phyloP scores from a whole-genome alignment of 2,329 filamentous ascomycete genomes.

The Pestalotiopsis sp. region DNA sequence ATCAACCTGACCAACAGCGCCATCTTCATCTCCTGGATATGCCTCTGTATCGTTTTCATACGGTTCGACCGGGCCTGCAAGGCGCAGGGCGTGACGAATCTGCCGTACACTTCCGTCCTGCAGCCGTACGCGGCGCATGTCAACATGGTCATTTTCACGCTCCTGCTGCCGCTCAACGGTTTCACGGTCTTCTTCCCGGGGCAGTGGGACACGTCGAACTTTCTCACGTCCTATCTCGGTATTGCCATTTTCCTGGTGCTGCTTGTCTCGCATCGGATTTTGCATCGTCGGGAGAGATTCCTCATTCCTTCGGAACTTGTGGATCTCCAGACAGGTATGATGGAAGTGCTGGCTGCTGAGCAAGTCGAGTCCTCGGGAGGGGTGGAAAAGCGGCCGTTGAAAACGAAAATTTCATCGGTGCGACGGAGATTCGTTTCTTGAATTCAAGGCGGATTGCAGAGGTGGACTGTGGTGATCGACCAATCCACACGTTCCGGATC shows the following conservation, averaged over 20 bases:
- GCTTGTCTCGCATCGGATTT: constrained; percentile 50
- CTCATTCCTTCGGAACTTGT: constrained; percentile 48
- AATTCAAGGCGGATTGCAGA: background rate
- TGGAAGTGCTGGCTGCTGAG: background rate
- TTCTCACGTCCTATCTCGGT: constrained; percentile 66
- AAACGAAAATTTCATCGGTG: background rate
- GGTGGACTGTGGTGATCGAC: too few species aligned
- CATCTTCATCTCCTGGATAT: constrained; percentile 56
- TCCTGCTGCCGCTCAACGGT: constrained; percentile 62
- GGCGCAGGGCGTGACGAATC: constrained; percentile 42
- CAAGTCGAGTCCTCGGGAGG: background rate
- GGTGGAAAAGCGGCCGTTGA: background rate
- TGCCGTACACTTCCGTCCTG: constrained; percentile 56
- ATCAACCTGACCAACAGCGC: constrained; percentile 55
- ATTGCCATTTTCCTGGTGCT: constrained; percentile 62
- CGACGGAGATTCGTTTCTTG: background rate
- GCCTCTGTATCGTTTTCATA: constrained; percentile 56
- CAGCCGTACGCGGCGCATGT: constrained; percentile 61
- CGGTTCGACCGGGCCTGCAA: constrained; percentile 55
- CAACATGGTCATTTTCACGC: constrained; percentile 51
- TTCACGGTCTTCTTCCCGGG: constrained; percentile 65
- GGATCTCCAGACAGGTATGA: constrained; percentile 53
- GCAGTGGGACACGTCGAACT: constrained; percentile 56
- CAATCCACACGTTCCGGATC: too few species aligned
- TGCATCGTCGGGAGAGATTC: constrained; percentile 46